A percentile compares a stretch with the other conserved stretches of the same genome.
phyloP scores from a whole-genome alignment of 345 rosid genomes.

The Populus euphratica region DNA sequence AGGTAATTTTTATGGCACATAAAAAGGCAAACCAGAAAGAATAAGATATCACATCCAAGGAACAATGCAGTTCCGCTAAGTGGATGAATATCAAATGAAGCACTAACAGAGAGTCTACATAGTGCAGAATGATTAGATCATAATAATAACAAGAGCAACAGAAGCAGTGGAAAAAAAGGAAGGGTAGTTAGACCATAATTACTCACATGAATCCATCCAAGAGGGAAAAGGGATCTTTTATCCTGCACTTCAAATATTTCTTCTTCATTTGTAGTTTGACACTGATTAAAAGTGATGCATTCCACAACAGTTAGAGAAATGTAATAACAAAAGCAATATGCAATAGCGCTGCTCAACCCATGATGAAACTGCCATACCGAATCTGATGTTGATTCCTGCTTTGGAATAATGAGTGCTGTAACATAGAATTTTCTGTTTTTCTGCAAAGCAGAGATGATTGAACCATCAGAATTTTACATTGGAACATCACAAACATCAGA shows the following conservation, averaged over 20 bases:
- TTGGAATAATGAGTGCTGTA: slow-evolving; percentile 92
- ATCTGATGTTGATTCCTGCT: slow-evolving; percentile 92
- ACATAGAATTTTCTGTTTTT: slow-evolving; percentile 79
- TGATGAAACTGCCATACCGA: slow-evolving; percentile 50
- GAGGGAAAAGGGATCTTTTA: slow-evolving; percentile 84
- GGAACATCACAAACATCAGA: slow-evolving; percentile 1
- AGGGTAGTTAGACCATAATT: neutral
- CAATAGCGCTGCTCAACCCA: slow-evolving; percentile 5
- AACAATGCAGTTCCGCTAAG: neutral
- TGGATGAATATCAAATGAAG: neutral
- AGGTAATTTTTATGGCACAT: neutral
- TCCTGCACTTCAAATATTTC: slow-evolving; percentile 98
- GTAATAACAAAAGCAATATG: neutral
- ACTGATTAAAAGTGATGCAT: slow-evolving; percentile 40
- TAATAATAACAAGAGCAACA: neutral
- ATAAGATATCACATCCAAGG: neutral
- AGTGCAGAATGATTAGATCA: neutral
- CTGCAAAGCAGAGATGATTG: slow-evolving; percentile 40
- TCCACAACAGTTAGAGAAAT: neutral
- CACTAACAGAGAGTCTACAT: neutral
- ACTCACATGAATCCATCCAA: slow-evolving; percentile 99
- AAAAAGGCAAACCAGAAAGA: neutral
- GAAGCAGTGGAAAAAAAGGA: neutral
- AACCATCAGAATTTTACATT: slow-evolving; percentile 18
- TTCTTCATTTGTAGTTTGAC: slow-evolving; percentile 95